Base-by-base conservation (phyloP, 495 filamentous ascomycete genomes). In the Hypoxylon intermedium region DNA sequence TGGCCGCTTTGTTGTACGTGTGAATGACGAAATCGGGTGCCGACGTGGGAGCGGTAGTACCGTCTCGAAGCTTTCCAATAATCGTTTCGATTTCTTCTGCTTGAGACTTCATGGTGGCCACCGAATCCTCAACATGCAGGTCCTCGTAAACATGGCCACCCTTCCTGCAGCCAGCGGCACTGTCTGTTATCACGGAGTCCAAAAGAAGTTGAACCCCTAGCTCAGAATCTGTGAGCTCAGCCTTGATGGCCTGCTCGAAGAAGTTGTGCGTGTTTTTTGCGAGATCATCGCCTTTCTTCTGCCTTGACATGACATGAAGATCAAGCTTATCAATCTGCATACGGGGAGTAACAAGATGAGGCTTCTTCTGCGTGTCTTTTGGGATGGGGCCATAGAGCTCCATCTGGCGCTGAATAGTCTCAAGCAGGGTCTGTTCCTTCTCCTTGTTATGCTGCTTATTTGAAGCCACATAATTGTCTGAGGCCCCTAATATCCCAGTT, bases 111-210 rank as follows among this genome's bases (percentile, higher is more conserved):
- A 71, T 44, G 6, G 63, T 56, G 7, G 47, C 47, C 12, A 71
- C 67, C 1, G 65, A 71, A 6, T 68, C 56, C 19, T 71, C 68
- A 15, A 71, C 51, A 46, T 71, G 58, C 12, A 57, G 57, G 34
- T 71, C 68, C 9, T 68, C 63, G 30, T 71, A 68, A 13, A 68
- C 56, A 24, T 64, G 60, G 5, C 58, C 62, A 4, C 58, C 47
- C 2, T 19, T 18, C 12, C 36, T 13, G 24, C 6, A 42, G 21
- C 53, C 31, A 9, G 55, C 54, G 23, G 51, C 56, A 13, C 62
- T 68, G 31, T 68, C 68, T 2, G 65, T 53, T 11, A 64, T 36
- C 11, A 71, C 58, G 5, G 65, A 60, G n/a, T 71, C 65, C 3
- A 68, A 24, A 13, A 71, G 53, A 13, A 67, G 60, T 31, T 66